Conservation (phyloP, 371 early-diverging fungal species). For the Mucor ambiguus region DNA sequence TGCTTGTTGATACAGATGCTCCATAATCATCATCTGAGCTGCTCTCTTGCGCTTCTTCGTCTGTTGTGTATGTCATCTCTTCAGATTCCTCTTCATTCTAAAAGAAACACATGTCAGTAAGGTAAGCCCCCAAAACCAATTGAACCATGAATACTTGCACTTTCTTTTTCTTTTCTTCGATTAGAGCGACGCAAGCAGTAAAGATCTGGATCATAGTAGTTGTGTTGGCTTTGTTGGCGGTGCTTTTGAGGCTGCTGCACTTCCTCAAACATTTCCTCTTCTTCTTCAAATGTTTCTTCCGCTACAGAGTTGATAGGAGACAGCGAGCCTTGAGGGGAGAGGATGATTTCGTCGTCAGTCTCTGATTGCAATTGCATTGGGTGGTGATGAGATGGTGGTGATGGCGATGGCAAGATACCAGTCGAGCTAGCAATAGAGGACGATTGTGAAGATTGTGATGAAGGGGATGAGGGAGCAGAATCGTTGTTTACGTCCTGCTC, state of each 20-base stretch:
- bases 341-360: conserved; percentile 17
- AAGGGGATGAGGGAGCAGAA: neutral
- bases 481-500: conserved; percentile 14
- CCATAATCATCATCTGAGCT: conserved; percentile 29
- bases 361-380: neutral
- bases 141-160: conserved; percentile 4
- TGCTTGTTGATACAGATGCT: neutral
- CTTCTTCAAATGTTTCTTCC: conserved; percentile 2
- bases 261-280: conserved; percentile 5
- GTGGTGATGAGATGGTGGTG: neutral
- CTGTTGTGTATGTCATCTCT: conserved; percentile 26
- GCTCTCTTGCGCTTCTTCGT: conserved; percentile 17
- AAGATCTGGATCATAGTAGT: conserved; percentile 28
- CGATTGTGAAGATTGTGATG: neutral
- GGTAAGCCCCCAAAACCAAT: neutral
- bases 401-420: neutral
- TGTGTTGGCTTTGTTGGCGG: neutral
- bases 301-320: conserved; percentile 13
- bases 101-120: neutral
- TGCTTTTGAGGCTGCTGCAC: neutral
- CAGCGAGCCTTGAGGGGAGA: conserved; percentile 22
- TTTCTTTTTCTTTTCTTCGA: conserved; percentile 16
- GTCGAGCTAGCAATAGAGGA: neutral
- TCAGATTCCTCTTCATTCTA: conserved; percentile 19
- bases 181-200: conserved; percentile 29